A percentile compares a stretch with the other conserved stretches of the same genome.
These are phyloP conservation scores for Chalciporus sphaerocephalus DNA, from an alignment of 768 basidiomycete genomes.

Conservation along the genomic window DNA sequence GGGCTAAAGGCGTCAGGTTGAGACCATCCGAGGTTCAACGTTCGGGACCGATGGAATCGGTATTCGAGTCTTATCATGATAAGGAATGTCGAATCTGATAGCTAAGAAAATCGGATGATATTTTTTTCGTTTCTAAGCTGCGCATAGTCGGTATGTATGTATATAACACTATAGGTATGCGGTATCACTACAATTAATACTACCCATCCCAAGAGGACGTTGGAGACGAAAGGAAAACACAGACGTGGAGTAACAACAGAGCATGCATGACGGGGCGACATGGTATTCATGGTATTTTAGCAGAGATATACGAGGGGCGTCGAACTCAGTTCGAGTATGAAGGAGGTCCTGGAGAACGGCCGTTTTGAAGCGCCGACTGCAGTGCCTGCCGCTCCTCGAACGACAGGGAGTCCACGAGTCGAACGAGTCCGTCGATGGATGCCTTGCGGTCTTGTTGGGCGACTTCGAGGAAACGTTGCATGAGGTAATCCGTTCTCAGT, in stretches of 20 bases:
- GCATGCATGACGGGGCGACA: neutral
- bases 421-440: conserved; percentile 66
- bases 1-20: no score
- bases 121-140: conserved; percentile 5
- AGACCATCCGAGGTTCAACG: no score
- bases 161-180: conserved; percentile 16
- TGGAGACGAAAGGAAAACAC: conserved; percentile 1
- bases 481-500: conserved; percentile 65
- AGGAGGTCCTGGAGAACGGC: conserved; percentile 50
- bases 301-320: conserved; percentile 1
- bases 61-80: neutral
- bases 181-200: conserved; percentile 18
- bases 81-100: neutral
- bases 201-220: conserved; percentile 2
- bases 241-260: neutral
- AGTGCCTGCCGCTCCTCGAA: conserved; percentile 68
- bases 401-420: conserved; percentile 66
- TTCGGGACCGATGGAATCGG: no score
- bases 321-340: conserved; percentile 34
- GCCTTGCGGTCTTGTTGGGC: conserved; percentile 75
- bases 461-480: conserved; percentile 60
- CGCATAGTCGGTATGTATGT: conserved; percentile 6
- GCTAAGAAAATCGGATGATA: neutral
- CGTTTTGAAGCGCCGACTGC: conserved; percentile 56
- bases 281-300: conserved; percentile 7